phyloP scores from a whole-genome alignment of 2,329 filamentous ascomycete genomes.

The Ceratocystis papillata region DNA sequence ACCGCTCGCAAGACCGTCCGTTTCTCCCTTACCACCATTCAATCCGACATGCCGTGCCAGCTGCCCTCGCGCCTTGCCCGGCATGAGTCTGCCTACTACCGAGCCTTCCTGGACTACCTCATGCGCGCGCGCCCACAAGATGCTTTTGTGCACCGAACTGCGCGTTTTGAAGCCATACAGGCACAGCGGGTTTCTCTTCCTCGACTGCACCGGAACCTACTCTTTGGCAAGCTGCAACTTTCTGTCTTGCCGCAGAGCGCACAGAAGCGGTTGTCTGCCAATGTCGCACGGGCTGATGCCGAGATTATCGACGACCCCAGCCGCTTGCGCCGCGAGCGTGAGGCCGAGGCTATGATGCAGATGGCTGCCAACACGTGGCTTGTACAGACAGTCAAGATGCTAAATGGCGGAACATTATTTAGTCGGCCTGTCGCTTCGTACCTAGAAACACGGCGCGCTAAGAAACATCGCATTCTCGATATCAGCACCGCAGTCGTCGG shows the following conservation, averaged over 20 bases:
- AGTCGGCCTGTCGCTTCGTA: slow-evolving; percentile 53
- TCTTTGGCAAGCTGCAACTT: slow-evolving; percentile 76
- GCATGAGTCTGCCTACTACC: slow-evolving; percentile 73
- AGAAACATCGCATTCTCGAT: slow-evolving; percentile 62
- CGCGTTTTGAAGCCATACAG: slow-evolving; percentile 81
- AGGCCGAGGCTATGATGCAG: slow-evolving; percentile 68
- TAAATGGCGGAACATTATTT: slow-evolving; percentile 55
- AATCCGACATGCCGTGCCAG: slow-evolving; percentile 38
- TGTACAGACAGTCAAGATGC: slow-evolving; percentile 48
- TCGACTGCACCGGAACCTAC: slow-evolving; percentile 63
- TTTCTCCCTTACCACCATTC: slow-evolving; percentile 49
- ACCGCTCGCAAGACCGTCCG: slow-evolving; percentile 53
- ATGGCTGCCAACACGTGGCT: slow-evolving; percentile 52
- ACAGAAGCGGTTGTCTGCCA: slow-evolving; percentile 60
- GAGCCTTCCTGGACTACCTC: slow-evolving; percentile 68
- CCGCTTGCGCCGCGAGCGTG: slow-evolving; percentile 59
- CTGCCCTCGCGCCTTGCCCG: slow-evolving; percentile 44
- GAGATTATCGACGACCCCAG: slow-evolving; percentile 51
- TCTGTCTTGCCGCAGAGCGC: slow-evolving; percentile 56
- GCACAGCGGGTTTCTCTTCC: slow-evolving; percentile 65
- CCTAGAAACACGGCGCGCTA: slow-evolving; percentile 31
- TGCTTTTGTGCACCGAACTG: slow-evolving; percentile 71
- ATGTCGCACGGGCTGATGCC: slow-evolving; percentile 64
- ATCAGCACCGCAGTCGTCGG: slow-evolving; percentile 74
- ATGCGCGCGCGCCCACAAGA: slow-evolving; percentile 57